phyloP scores from a whole-genome alignment of 106 monocot genomes.

The Posidonia australis region DNA sequence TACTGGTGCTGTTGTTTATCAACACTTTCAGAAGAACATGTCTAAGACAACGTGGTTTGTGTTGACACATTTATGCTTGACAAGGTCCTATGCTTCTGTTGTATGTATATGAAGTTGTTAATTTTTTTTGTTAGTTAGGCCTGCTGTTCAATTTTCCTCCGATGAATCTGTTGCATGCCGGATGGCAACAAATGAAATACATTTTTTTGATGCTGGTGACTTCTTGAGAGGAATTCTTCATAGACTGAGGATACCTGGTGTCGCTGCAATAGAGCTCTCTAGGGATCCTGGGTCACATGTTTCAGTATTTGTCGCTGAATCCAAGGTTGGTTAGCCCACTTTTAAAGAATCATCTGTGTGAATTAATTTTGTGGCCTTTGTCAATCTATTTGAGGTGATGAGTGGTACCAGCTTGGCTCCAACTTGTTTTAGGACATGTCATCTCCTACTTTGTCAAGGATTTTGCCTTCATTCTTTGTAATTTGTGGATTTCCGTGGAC shows the following conservation, averaged over 20 bases:
- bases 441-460: background rate
- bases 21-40: constrained; percentile 82
- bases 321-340: constrained; percentile 41
- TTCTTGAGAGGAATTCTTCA: constrained; percentile 57
- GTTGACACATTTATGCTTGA: background rate
- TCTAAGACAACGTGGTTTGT: constrained; percentile 73
- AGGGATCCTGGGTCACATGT: constrained; percentile 63
- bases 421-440: background rate
- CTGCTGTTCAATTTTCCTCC: constrained; percentile 63
- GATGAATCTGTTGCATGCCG: constrained; percentile 87
- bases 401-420: background rate
- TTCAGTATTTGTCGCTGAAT: constrained; percentile 78
- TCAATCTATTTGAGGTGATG: background rate
- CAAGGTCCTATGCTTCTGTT: background rate
- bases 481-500: too few species aligned
- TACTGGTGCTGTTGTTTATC: constrained; percentile 48
- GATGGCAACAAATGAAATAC: constrained; percentile 82
- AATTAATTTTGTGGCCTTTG: background rate
- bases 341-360: background rate
- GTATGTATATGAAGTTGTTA: background rate
- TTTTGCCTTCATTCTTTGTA: too few species aligned
- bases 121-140: constrained; percentile 34
- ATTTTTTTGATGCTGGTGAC: constrained; percentile 71
- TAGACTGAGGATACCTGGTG: constrained; percentile 64
- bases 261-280: constrained; percentile 61